Base-by-base conservation (phyloP, 1,139 yeast species). In the Sugiyamaella grinbergsii region DNA sequence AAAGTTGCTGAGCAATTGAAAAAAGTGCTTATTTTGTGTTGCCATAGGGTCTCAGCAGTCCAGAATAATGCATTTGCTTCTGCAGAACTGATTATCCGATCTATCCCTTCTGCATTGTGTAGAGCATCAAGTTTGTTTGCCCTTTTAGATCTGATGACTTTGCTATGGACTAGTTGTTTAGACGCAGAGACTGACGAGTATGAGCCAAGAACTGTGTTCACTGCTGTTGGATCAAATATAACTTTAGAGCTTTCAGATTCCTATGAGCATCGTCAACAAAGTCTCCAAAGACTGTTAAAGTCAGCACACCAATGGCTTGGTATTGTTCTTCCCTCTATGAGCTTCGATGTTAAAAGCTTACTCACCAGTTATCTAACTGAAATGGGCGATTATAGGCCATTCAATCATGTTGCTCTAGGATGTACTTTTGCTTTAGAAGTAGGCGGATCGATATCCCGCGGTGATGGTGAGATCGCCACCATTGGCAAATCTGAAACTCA, bases 151-250 rank as follows among this genome's bases (percentile, higher is more conserved):
- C 74, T 93, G 50, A 74, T 94, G 62, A 81, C 88, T 1, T 72
- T 90, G 47, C 71, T 91, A 44, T 88, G 87, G 69, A 84, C 85
- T 57, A 83, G 95, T 70, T 79, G 89, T 43, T 74, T 85, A 39
- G 97, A 91, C 68, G 90, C 93, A n/a, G 95, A 87, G 59, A 79
- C 83, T 26, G 85, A 85, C 63, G 89, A 83, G 67, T 93, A 89
- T 65, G 88, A 85, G 54, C 98, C 98, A 3, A 78, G 83, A 13
- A 81, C 86, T 38, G 77, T 77, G 28, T 91, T 85, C 63, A 67
- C 71, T 31, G 79, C 96, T n/a, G 72, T 77, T 40, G 60, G 62
- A 31, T 62, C 82, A 1, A 81, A 82, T 4, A 80, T 83, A 31
- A 73, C 75, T 42, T 71, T 93, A 32, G 76, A 81, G 33, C 72